Evolutionary conservation across 2,329 filamentous ascomycete genomes (phyloP).

Genomic region (Talaromyces sp.): DNA sequence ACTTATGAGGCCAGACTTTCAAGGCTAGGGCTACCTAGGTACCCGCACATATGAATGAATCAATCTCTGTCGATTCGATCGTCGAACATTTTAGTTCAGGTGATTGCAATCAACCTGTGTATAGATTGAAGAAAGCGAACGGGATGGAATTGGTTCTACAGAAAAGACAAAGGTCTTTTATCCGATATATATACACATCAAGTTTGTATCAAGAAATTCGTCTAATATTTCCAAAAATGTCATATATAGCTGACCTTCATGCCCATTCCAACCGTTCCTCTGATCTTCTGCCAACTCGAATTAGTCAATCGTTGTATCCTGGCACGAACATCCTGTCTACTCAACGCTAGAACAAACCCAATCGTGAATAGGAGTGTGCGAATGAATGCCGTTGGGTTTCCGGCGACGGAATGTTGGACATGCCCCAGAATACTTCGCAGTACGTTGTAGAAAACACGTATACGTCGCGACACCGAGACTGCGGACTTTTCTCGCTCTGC

Average conservation of each 20-base stretch:
- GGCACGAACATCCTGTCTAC: conserved; percentile 68
- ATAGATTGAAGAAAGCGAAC: background rate
- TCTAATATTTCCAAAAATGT: background rate
- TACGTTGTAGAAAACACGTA: conserved; percentile 40
- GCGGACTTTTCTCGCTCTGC: conserved; percentile 36
- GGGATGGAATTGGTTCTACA: background rate
- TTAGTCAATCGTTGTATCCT: conserved; percentile 64
- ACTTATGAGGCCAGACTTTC: too few species aligned
- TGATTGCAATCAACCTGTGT: too few species aligned
- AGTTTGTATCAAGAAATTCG: background rate
- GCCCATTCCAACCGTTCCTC: conserved; percentile 86
- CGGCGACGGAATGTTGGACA: conserved; percentile 48
- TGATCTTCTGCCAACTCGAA: conserved; percentile 73
- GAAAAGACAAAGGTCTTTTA: background rate
- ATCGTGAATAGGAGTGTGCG: conserved; percentile 71
- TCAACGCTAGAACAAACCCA: conserved; percentile 70
- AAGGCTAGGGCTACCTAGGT: too few species aligned
- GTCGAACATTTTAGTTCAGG: too few species aligned
- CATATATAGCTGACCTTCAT: conserved; percentile 96
- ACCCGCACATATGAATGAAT: too few species aligned
- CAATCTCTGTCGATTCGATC: too few species aligned
- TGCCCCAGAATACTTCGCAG: conserved; percentile 48
- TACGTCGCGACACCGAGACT: conserved; percentile 31
- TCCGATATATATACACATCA: background rate
- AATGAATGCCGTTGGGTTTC: conserved; percentile 52